phyloP scores from a whole-genome alignment of 106 monocot genomes.

The Dendrobium huoshanense region DNA sequence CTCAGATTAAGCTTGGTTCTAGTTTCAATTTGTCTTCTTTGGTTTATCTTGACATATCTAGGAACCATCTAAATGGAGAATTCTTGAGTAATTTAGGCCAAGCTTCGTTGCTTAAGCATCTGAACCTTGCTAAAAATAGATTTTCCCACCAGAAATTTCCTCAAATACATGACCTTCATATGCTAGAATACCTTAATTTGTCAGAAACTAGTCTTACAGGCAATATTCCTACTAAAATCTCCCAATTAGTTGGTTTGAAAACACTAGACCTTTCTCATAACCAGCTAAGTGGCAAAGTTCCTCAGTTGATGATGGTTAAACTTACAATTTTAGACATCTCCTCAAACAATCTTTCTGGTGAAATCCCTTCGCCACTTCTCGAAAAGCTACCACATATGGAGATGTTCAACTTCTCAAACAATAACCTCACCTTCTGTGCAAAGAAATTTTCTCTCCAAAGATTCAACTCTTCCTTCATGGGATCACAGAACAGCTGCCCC shows the following conservation, averaged over 20 bases:
- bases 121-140: conserved; percentile 70
- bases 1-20: conserved; percentile 32
- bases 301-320: conserved; percentile 27
- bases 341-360: conserved; percentile 59
- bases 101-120: conserved; percentile 47
- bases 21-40: conserved; percentile 36
- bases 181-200: conserved; percentile 63
- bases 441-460: conserved; percentile 26
- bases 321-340: conserved; percentile 61
- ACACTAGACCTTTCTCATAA: conserved; percentile 62
- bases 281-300: conserved; percentile 50
- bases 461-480: conserved; percentile 43
- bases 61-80: conserved; percentile 51
- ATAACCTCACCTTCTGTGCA: conserved; percentile 69
- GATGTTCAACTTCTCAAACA: conserved; percentile 74
- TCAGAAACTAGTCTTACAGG: conserved; percentile 49
- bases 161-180: conserved; percentile 14
- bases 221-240: conserved; percentile 42
- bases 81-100: conserved; percentile 20
- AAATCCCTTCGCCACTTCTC: conserved; percentile 44
- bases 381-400: conserved; percentile 34
- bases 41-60: conserved; percentile 58
- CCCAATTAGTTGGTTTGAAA: conserved; percentile 34
- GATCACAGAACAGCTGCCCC: conserved; percentile 57
- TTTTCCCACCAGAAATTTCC: conserved; percentile 53